Evolutionary conservation across 2,329 filamentous ascomycete species (phyloP), one percentile per base, ranked within the genome.

Genomic region (Eurotiales sp.): DNA sequence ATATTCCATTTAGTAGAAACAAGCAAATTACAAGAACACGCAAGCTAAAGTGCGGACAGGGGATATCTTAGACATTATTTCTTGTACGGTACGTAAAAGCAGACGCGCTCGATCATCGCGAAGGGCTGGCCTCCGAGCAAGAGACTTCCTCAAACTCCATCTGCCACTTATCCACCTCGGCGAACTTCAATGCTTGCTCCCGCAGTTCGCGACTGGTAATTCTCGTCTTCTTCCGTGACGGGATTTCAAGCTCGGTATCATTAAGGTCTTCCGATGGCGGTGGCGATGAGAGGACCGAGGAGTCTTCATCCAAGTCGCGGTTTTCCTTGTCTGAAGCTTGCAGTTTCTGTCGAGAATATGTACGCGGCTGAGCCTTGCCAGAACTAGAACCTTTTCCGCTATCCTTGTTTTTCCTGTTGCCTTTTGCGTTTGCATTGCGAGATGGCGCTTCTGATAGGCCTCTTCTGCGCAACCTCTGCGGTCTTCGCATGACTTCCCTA

Each of bases 61-160:
- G 34, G 34, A 37, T 37, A 37, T 37, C 34, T 37, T 37, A 21
- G 14, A 37, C 34, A 37, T 37, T 37, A 37, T 37, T 17, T 19
- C 12, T 21, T n/a, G n/a, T 17, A 37, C 10, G 4, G 10, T 32
- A 32, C 29, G 34, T 37, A 37, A 19, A 7, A 11, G 6, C n/a
- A 19, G 29, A 10, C 25, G 10, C 5, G 25, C 10, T 12, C 15
- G 25, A 43, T 43, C 30, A 50, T 47, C 32, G 41, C 52, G 54
- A 30, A 39, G 50, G 50, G 29, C 21, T 49, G 47, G 19, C 11
- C 42, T 32, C 41, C 8, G 25, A 44, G 25, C 46, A 12, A 29
- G 60, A 58, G 3, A 72, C 65, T 48, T 73, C 70, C 54, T 73
- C 71, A 61, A 72, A 73, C 23, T 72, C 71, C 64, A 73, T 71